Evolutionary conservation across 345 rosid species (phyloP).

Genomic region (Acer negundo): DNA sequence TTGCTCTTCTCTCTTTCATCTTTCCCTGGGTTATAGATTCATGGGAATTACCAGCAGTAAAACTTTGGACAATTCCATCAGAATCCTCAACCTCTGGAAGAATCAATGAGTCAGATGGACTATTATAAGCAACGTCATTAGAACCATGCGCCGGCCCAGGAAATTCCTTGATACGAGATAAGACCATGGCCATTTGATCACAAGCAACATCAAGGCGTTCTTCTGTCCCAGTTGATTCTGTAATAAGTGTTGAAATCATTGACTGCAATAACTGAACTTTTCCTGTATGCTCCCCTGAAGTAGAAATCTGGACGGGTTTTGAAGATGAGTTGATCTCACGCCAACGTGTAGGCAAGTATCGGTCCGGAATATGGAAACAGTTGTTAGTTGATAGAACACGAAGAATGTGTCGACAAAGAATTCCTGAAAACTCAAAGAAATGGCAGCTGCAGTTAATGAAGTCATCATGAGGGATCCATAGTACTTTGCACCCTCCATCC

Average conservation of each 20-base stretch:
- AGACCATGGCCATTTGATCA: conserved; percentile 42
- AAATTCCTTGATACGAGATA: conserved; percentile 50
- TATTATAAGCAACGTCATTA: conserved; percentile 32
- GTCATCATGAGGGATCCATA: conserved; percentile 54
- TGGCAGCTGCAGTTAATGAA: conserved; percentile 63
- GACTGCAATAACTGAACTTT: conserved; percentile 52
- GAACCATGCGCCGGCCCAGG: conserved; percentile 29
- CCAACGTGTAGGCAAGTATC: conserved; percentile 48
- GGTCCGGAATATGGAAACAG: conserved; percentile 65
- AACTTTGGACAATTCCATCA: conserved; percentile 46
- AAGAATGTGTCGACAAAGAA: conserved; percentile 62
- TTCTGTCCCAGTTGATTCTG: conserved; percentile 53
- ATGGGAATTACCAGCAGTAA: conserved; percentile 35
- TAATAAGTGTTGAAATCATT: conserved; percentile 45
- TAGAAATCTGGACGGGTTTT: conserved; percentile 28
- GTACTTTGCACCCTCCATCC: conserved; percentile 53
- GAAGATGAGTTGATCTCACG: conserved; percentile 23
- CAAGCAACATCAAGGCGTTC: conserved; percentile 60
- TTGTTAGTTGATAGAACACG: conserved; percentile 58
- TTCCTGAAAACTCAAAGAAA: conserved; percentile 56
- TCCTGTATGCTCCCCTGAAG: conserved; percentile 32
- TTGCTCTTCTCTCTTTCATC: conserved; percentile 51
- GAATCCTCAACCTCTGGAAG: conserved; percentile 49
- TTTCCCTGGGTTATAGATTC: conserved; percentile 39
- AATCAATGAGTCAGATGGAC: conserved; percentile 50